phyloP scores from a whole-genome alignment of 495 filamentous ascomycete species.

The Hyaloscypha hepaticicola region DNA sequence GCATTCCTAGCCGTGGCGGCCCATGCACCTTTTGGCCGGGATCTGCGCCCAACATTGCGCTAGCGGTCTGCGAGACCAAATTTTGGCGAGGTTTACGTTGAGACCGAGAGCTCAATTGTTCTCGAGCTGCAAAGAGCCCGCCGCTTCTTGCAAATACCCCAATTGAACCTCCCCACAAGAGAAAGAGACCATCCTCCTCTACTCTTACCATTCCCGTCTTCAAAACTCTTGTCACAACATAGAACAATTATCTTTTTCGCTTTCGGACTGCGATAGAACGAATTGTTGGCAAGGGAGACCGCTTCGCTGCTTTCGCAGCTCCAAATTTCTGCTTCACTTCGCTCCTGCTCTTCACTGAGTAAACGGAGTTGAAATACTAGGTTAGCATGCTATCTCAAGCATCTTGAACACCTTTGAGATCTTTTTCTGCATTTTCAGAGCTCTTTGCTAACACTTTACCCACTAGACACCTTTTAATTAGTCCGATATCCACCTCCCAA shows the following conservation, averaged over 20 bases:
- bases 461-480: background rate
- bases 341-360: constrained; percentile 36
- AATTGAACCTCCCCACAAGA: constrained; percentile 7
- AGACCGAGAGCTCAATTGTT: constrained; percentile 16
- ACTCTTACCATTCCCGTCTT: background rate
- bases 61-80: background rate
- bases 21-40: background rate
- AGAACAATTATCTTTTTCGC: background rate
- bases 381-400: background rate
- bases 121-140: background rate
- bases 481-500: constrained; percentile 30
- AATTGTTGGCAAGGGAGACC: constrained; percentile 14
- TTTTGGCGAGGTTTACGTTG: constrained; percentile 12
- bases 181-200: constrained; percentile 1
- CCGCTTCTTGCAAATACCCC: constrained; percentile 14
- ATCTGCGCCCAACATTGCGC: constrained; percentile 3
- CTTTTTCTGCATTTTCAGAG: background rate
- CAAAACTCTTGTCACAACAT: constrained; percentile 5
- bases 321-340: constrained; percentile 1
- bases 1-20: constrained; percentile 1
- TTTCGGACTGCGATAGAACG: constrained; percentile 14
- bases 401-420: background rate
- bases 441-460: background rate
- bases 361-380: constrained; percentile 25
- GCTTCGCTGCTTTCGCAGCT: constrained; percentile 27